A percentile compares a stretch with the other conserved stretches of the same genome.
phyloP scores from a whole-genome alignment of 1,139 yeast species.

The Yamadazyma epiphylla region DNA sequence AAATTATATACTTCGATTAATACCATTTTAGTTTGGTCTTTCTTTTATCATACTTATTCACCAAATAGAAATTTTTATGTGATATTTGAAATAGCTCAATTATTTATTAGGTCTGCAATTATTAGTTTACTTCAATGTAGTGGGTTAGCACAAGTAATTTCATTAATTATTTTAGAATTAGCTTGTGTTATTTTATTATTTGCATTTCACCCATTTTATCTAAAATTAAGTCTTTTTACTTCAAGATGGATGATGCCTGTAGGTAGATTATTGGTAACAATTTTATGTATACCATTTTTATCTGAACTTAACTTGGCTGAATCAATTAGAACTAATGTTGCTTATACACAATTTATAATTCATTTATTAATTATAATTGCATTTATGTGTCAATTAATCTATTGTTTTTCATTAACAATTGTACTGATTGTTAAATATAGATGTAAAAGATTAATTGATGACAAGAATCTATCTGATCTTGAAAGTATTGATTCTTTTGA shows the following conservation, averaged over 20 bases:
- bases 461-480: slow-evolving; percentile 5
- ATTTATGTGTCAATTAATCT: slow-evolving; percentile 31
- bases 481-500: slow-evolving; percentile 22
- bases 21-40: slow-evolving; percentile 45
- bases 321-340: slow-evolving; percentile 32
- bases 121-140: slow-evolving; percentile 41
- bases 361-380: slow-evolving; percentile 35
- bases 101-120: slow-evolving; percentile 32
- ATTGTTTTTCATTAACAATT: slow-evolving; percentile 27
- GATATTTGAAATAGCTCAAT: slow-evolving; percentile 26
- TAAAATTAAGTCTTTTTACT: slow-evolving; percentile 34
- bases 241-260: slow-evolving; percentile 33
- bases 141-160: slow-evolving; percentile 43
- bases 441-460: slow-evolving; percentile 2
- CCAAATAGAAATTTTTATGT: slow-evolving; percentile 41
- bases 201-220: slow-evolving; percentile 37
- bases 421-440: slow-evolving; percentile 17
- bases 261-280: slow-evolving; percentile 33
- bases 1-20: slow-evolving; percentile 46
- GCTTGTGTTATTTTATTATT: slow-evolving; percentile 28
- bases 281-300: slow-evolving; percentile 42
- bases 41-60: slow-evolving; percentile 39
- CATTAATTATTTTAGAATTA: slow-evolving; percentile 35
- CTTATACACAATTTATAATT: slow-evolving; percentile 37
- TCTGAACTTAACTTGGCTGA: slow-evolving; percentile 29